Evolutionary conservation across 169 alveolate species (phyloP).

Genomic region (Eimeria zaria): DNA sequence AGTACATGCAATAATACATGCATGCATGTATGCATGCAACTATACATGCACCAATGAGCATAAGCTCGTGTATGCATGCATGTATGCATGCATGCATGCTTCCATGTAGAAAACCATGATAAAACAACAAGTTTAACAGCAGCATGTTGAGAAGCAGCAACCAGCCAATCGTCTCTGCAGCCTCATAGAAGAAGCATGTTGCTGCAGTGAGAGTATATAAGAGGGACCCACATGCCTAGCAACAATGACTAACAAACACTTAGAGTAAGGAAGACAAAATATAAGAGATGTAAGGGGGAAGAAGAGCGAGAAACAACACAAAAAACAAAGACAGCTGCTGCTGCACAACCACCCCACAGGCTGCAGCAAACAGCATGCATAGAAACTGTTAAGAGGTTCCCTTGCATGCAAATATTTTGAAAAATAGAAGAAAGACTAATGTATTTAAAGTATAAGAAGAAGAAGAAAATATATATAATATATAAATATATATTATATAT

Average conservation of each 20-base stretch:
- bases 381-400: not conserved
- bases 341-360: not conserved
- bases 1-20: not conserved
- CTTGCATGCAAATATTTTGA: too few species aligned
- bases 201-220: not conserved
- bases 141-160: not conserved
- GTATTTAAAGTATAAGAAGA: too few species aligned
- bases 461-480: too few species aligned
- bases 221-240: not conserved
- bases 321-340: not conserved
- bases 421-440: not conserved
- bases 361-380: not conserved
- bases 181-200: too few species aligned
- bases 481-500: not conserved
- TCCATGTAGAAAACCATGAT: not conserved
- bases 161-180: too few species aligned
- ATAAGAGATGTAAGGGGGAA: not conserved
- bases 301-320: not conserved
- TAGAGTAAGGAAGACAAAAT: not conserved
- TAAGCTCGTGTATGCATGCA: not conserved
- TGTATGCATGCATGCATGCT: conserved; percentile 1
- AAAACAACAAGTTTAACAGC: not conserved
- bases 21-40: not conserved
- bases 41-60: not conserved
- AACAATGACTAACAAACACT: too few species aligned